Evolutionary conservation across 2,329 filamentous ascomycete genomes (phyloP).

Genomic region (Aspergillus arachidicola): DNA sequence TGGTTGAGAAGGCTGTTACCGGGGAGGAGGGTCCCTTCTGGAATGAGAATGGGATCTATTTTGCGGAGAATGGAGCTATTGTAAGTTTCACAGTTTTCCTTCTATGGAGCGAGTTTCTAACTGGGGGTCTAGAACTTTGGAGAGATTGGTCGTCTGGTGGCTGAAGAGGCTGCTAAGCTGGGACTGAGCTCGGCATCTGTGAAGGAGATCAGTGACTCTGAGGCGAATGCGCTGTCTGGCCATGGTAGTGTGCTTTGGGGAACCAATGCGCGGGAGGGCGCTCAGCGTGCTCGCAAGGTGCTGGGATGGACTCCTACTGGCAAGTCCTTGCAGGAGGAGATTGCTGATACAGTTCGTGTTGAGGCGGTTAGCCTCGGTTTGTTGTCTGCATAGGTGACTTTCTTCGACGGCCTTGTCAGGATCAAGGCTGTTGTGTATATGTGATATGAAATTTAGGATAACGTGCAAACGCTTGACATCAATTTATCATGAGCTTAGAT

Average conservation of each 20-base stretch:
- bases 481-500: too few species aligned
- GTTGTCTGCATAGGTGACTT: neutral
- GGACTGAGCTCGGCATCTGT: conserved; percentile 24
- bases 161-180: conserved; percentile 22
- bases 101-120: neutral
- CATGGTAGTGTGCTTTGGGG: conserved; percentile 32
- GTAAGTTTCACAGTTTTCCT: conserved; percentile 20
- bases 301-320: conserved; percentile 29
- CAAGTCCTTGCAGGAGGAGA: conserved; percentile 27
- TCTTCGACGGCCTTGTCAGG: neutral
- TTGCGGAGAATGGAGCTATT: conserved; percentile 28
- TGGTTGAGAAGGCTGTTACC: conserved; percentile 49
- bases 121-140: conserved; percentile 26
- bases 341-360: conserved; percentile 24
- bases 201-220: conserved; percentile 22
- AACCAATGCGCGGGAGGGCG: conserved; percentile 30
- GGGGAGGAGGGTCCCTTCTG: conserved; percentile 32
- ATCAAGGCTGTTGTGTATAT: neutral
- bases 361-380: conserved; percentile 24
- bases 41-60: conserved; percentile 45
- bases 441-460: neutral
- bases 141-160: conserved; percentile 25
- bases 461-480: neutral
- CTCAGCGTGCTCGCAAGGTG: conserved; percentile 23
- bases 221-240: conserved; percentile 27